Percentiles rank a stretch among this genome's conserved stretches.
Evolutionary conservation across 768 basidiomycete species (phyloP).

Genomic region (Leccinum imitatum): DNA sequence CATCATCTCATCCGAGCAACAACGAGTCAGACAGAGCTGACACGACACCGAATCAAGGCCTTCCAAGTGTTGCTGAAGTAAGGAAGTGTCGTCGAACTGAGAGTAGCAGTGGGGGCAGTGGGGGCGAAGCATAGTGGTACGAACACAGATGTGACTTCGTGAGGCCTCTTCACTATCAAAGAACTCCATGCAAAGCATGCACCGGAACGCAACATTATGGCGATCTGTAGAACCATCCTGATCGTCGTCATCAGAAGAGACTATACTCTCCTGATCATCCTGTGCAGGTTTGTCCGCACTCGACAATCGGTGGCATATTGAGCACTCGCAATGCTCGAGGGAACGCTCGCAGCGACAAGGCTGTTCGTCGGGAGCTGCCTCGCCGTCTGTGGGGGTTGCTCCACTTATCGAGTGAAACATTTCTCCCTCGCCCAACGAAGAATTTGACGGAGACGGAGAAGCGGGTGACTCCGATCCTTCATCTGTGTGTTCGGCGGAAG

Average conservation of each 20-base stretch:
- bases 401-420: conserved; percentile 5
- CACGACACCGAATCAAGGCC: conserved; percentile 16
- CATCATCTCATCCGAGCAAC: conserved; percentile 26
- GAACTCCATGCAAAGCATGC: conserved; percentile 15
- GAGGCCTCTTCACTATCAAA: conserved; percentile 15
- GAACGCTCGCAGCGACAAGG: neutral
- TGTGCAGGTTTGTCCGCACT: neutral
- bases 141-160: conserved; percentile 19
- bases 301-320: conserved; percentile 6
- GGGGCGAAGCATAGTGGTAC: conserved; percentile 5
- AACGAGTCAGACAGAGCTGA: conserved; percentile 19
- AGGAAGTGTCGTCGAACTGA: conserved; percentile 21
- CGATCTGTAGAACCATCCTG: neutral
- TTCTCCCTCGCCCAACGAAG: conserved; percentile 7
- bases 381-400: neutral
- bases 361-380: neutral
- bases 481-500: neutral
- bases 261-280: conserved; percentile 1
- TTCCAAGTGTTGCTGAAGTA: conserved; percentile 21
- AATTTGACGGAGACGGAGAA: conserved; percentile 8
- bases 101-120: conserved; percentile 25
- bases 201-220: conserved; percentile 3
- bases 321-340: conserved; percentile 1
- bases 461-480: neutral
- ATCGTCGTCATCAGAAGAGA: neutral